Percentiles rank a stretch among this genome's conserved stretches.
Conservation (phyloP, 1,284 basidiomycete species). For the Vanrija sp. region DNA sequence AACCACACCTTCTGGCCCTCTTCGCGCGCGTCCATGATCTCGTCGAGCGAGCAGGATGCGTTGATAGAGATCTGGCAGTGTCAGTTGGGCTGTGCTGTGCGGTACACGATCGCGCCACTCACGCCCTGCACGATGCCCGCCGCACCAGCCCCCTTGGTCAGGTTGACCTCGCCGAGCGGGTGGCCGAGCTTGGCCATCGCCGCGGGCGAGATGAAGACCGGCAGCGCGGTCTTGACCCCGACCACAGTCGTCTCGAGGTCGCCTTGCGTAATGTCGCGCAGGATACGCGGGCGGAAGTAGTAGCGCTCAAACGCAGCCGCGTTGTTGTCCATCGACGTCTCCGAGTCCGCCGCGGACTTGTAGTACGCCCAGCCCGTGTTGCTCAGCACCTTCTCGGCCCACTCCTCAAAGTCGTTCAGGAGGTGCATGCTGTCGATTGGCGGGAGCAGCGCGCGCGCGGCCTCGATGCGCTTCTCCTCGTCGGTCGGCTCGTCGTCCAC, state of each 20-base stretch:
- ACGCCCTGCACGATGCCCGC: constrained; percentile 78
- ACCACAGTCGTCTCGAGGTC: constrained; percentile 57
- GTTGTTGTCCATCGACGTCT: constrained; percentile 53
- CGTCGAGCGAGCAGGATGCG: constrained; percentile 67
- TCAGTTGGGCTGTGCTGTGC: no score
- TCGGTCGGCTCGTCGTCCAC: constrained; percentile 55
- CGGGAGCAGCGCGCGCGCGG: constrained; percentile 58
- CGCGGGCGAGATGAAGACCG: constrained; percentile 76
- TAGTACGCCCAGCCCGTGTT: constrained; percentile 58
- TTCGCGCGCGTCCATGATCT: constrained; percentile 50
- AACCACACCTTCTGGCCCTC: constrained; percentile 73
- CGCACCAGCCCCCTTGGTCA: constrained; percentile 68
- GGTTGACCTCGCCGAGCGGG: constrained; percentile 79
- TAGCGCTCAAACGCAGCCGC: constrained; percentile 52
- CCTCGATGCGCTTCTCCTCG: constrained; percentile 64
- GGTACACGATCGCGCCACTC: no score
- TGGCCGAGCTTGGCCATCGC: constrained; percentile 89
- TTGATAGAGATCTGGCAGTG: constrained; percentile 64
- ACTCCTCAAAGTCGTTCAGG: constrained; percentile 63
- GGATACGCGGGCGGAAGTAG: constrained; percentile 55
- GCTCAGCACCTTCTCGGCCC: constrained; percentile 49
- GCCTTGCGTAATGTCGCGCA: constrained; percentile 33
- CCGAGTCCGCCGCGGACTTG: constrained; percentile 54
- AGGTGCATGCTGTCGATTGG: constrained; percentile 65
- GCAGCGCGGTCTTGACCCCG: constrained; percentile 67